Evolutionary conservation across 768 basidiomycete species (phyloP).

Genomic region (Butyriboletus loyo): DNA sequence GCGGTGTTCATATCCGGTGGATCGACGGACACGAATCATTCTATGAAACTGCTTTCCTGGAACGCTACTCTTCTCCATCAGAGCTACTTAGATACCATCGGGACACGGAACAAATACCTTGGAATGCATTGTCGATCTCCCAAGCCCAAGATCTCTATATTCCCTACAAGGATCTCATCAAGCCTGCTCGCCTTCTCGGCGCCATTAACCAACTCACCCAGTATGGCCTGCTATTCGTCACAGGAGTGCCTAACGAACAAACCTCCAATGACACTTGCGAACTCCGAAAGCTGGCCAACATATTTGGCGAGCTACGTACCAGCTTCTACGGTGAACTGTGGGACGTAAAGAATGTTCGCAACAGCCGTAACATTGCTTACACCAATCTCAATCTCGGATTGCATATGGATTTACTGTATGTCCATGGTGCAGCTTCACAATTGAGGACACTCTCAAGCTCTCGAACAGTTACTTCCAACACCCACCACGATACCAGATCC

Average conservation of each 20-base stretch:
- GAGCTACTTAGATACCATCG: conserved; percentile 42
- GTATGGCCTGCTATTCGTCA: conserved; percentile 73
- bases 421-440: conserved; percentile 6
- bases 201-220: conserved; percentile 68
- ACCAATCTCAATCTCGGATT: conserved; percentile 85
- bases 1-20: conserved; percentile 56
- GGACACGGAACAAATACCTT: conserved; percentile 39
- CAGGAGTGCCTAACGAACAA: conserved; percentile 60
- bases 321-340: conserved; percentile 91
- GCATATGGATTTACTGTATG: conserved; percentile 91
- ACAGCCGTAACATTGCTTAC: conserved; percentile 91
- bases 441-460: conserved; percentile 1
- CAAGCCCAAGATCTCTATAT: conserved; percentile 47
- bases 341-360: conserved; percentile 75
- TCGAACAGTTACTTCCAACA: conserved; percentile 76
- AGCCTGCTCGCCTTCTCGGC: conserved; percentile 44
- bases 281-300: conserved; percentile 57
- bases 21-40: conserved; percentile 57
- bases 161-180: conserved; percentile 49
- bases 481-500: conserved; percentile 88
- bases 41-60: conserved; percentile 48
- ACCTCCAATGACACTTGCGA: conserved; percentile 65
- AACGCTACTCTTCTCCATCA: conserved; percentile 41
- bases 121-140: conserved; percentile 44
- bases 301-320: conserved; percentile 71